Evolutionary conservation across 495 filamentous ascomycete species (phyloP).

Genomic region (Xylaria intraflava): DNA sequence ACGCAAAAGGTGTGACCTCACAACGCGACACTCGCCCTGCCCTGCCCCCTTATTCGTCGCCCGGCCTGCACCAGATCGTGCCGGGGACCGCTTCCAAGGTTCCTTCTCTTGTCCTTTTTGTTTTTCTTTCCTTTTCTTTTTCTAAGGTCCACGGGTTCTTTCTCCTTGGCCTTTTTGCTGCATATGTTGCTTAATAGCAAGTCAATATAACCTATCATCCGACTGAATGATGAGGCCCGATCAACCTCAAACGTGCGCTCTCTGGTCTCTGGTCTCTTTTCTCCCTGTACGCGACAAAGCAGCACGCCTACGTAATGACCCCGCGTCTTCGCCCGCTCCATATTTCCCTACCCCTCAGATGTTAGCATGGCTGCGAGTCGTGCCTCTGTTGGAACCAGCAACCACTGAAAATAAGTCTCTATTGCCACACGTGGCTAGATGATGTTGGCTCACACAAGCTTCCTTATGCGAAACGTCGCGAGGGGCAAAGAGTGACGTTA

Average conservation of each 20-base stretch:
- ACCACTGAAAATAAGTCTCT: neutral
- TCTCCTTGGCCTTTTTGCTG: neutral
- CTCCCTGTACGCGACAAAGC: no score
- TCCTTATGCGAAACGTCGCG: neutral
- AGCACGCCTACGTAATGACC: no score
- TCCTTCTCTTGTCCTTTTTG: neutral
- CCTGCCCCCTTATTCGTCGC: neutral
- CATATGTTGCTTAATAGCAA: neutral
- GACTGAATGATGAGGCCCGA: no score
- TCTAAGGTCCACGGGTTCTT: neutral
- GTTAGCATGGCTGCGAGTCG: no score
- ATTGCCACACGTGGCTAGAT: neutral
- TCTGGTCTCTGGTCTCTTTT: no score
- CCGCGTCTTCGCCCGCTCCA: neutral
- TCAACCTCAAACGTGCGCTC: no score
- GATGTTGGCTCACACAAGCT: neutral
- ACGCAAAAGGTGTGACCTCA: slow-evolving; percentile 8
- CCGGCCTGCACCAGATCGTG: neutral
- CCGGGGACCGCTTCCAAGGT: neutral
- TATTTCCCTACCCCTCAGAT: neutral
- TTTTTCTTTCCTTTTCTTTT: neutral
- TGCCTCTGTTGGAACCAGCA: neutral
- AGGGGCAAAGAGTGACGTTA: neutral
- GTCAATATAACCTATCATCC: no score
- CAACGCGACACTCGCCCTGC: neutral